phyloP scores from a whole-genome alignment of 2,329 filamentous ascomycete genomes.

The Niveomyces coronatus region DNA sequence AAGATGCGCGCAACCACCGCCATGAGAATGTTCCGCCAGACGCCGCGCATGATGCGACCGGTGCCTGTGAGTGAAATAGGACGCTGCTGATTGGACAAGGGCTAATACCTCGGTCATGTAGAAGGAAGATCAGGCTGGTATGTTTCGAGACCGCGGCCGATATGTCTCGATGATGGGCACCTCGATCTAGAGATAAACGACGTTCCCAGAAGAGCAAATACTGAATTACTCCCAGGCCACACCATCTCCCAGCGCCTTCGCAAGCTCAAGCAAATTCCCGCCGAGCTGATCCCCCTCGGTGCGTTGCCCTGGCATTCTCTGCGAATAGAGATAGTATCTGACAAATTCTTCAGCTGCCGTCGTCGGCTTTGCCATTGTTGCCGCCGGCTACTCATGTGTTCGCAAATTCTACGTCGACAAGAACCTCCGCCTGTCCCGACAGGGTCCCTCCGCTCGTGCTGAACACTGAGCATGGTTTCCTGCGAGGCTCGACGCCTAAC shows the following conservation, averaged over 20 bases:
- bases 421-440: slow-evolving; percentile 77
- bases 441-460: slow-evolving; percentile 37
- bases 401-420: slow-evolving; percentile 84
- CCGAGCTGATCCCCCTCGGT: slow-evolving; percentile 93
- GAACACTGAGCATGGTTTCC: slow-evolving; percentile 24
- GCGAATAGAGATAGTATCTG: background rate
- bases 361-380: slow-evolving; percentile 71
- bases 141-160: slow-evolving; percentile 25
- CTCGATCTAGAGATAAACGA: no score
- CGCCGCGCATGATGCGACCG: slow-evolving; percentile 56
- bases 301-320: slow-evolving; percentile 20
- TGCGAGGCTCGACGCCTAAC: slow-evolving; percentile 9
- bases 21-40: slow-evolving; percentile 58
- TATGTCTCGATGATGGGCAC: no score
- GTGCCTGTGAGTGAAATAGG: slow-evolving; percentile 50
- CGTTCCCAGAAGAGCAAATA: slow-evolving; percentile 11
- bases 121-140: slow-evolving; percentile 61
- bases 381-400: slow-evolving; percentile 70
- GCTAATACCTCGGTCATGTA: slow-evolving; percentile 26
- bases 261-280: slow-evolving; percentile 78
- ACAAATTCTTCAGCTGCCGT: slow-evolving; percentile 55
- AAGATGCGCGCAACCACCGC: slow-evolving; percentile 57
- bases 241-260: slow-evolving; percentile 93
- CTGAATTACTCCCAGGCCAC: slow-evolving; percentile 55
- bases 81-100: slow-evolving; percentile 12